Evolutionary conservation across 495 filamentous ascomycete species (phyloP), one percentile per base, ranked within the genome.

Genomic region (Durotheca rogersii): DNA sequence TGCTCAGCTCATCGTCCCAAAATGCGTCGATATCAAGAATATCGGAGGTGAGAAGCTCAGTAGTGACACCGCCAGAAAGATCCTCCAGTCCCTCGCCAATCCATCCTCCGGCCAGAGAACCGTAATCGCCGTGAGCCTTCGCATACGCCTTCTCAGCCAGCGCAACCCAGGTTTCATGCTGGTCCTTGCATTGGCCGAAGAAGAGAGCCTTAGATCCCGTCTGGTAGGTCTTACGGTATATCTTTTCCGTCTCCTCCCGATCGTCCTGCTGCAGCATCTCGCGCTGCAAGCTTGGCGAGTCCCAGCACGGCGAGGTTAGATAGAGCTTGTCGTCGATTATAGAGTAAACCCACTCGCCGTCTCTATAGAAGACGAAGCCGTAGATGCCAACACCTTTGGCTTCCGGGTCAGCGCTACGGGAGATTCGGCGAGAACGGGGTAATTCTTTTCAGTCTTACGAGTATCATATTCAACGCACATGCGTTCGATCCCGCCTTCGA

Each of bases 61-160:
- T 89, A 2, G 91, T 95, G 29, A 96, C 90, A 20, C 92, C 92
- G 17, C 92, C 92, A 4, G 91, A 95, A 21, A 96, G 76, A 67
- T 97, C 92, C 67, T 97, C 92, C 39, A 97, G 75, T 1, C 83
- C 92, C 66, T 97, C 92, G 5, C 88, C 89, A 30, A 89, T 88
- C 71, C 85, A 92, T 1, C 91, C 91, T 11, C 89, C 89, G 17
- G 89, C 79, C 32, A 96, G 85, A 0, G 88, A 82, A 10, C 78
- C 79, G 56, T 85, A 95, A 60, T 93, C 74, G 7, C 90, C 90
- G 60, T 97, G 92, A 7, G 90, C 90, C 66, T 97, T 97, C 25
- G 92, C 92, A 64, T 92, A 97, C 0, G 92, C 92, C 67, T 97
- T 97, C 63, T 96, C 92, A 1, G 96, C 76, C 27, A 96, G 72